Evolutionary conservation across 108 stramenopile species (phyloP).

Genomic region (Nitzschia palea): DNA sequence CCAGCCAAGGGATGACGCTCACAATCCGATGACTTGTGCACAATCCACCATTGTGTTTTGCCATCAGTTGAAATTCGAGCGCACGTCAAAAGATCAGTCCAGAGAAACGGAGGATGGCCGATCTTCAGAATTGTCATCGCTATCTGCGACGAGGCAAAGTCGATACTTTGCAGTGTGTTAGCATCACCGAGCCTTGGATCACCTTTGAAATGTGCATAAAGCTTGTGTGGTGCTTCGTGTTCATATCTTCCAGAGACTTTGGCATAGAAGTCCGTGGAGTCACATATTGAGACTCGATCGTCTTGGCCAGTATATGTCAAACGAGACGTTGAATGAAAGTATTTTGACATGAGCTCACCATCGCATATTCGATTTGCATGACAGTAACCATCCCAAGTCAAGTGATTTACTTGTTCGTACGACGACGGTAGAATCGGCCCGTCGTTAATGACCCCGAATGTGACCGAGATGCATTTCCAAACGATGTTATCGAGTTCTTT

Average conservation of each 20-base stretch:
- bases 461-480: conserved; percentile 21
- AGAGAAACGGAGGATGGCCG: conserved; percentile 29
- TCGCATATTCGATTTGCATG: conserved; percentile 26
- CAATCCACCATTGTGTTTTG: conserved; percentile 26
- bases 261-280: conserved; percentile 7
- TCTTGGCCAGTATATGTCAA: conserved; percentile 19
- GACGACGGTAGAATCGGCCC: background rate
- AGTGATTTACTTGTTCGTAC: conserved; percentile 3
- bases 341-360: conserved; percentile 14
- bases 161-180: conserved; percentile 12
- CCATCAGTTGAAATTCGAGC: conserved; percentile 7
- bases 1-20: conserved; percentile 10
- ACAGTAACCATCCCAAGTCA: conserved; percentile 29
- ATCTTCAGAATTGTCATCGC: conserved; percentile 19
- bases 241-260: conserved; percentile 21
- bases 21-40: conserved; percentile 20
- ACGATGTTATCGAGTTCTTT: background rate
- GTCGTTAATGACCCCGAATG: background rate
- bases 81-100: conserved; percentile 23
- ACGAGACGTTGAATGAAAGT: conserved; percentile 20
- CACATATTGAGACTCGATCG: conserved; percentile 10
- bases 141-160: conserved; percentile 6
- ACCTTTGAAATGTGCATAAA: background rate
- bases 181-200: conserved; percentile 1
- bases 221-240: conserved; percentile 5